phyloP scores from a whole-genome alignment of 2,329 filamentous ascomycete genomes.

The Talaromyces pinophilus region DNA sequence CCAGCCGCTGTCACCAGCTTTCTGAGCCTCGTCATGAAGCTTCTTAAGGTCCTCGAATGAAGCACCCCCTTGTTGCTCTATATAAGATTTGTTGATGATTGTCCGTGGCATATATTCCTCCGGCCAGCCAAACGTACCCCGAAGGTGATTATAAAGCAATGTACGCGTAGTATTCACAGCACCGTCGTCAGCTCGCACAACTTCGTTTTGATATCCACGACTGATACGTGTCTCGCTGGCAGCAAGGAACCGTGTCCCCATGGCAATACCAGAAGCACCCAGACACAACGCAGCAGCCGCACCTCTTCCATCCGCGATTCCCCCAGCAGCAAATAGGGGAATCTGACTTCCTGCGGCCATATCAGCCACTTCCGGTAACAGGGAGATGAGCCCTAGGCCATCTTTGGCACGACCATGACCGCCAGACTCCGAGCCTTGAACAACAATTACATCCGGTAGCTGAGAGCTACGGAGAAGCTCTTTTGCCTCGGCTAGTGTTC shows the following conservation, averaged over 20 bases:
- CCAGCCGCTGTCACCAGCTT: constrained; percentile 50
- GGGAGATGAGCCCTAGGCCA: constrained; percentile 52
- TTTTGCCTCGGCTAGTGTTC: constrained; percentile 53
- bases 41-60: constrained; percentile 50
- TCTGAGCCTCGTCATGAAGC: constrained; percentile 45
- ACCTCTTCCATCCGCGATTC: constrained; percentile 56
- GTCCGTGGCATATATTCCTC: constrained; percentile 59
- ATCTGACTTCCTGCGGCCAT: constrained; percentile 49
- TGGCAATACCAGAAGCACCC: constrained; percentile 56
- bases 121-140: constrained; percentile 63
- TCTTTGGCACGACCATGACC: constrained; percentile 54
- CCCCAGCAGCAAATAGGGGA: constrained; percentile 55
- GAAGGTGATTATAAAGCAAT: constrained; percentile 56
- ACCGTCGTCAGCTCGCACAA: constrained; percentile 55
- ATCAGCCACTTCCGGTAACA: constrained; percentile 57
- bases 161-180: constrained; percentile 54
- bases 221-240: constrained; percentile 52
- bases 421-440: constrained; percentile 59
- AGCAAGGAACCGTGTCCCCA: constrained; percentile 67
- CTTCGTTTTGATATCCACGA: constrained; percentile 54
- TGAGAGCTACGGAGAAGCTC: constrained; percentile 40
- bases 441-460: constrained; percentile 55
- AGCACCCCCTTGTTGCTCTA: constrained; percentile 45
- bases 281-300: constrained; percentile 53
- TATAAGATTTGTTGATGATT: constrained; percentile 58